These are phyloP conservation scores for Saprolegnia diclina DNA, from an alignment of 352 stramenopile species.

Conservation along the genomic window DNA sequence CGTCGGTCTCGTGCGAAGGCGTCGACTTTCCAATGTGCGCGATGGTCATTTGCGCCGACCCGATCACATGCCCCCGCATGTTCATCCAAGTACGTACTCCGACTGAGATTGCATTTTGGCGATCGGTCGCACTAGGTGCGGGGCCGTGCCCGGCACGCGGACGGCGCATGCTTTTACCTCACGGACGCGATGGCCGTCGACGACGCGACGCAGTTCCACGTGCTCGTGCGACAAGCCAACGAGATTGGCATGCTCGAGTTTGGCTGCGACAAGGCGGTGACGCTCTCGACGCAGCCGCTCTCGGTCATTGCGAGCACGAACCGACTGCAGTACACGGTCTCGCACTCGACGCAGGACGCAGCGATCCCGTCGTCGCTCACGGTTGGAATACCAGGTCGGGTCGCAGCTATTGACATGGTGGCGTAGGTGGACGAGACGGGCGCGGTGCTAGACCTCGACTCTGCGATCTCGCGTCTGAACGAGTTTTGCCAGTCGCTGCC, in stretches of 20 bases:
- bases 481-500: slow-evolving; percentile 75
- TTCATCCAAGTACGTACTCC: slow-evolving; percentile 42
- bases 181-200: slow-evolving; percentile 44
- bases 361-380: slow-evolving; percentile 29
- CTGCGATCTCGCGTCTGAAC: slow-evolving; percentile 63
- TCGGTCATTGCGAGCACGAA: slow-evolving; percentile 26
- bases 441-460: slow-evolving; percentile 66
- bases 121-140: too few species aligned
- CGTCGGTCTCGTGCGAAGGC: slow-evolving; percentile 67
- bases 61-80: slow-evolving; percentile 47
- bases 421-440: slow-evolving; percentile 45
- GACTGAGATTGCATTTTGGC: too few species aligned
- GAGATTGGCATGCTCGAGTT: slow-evolving; percentile 65
- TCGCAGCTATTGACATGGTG: too few species aligned
- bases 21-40: slow-evolving; percentile 74
- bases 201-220: slow-evolving; percentile 44
- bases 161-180: slow-evolving; percentile 73
- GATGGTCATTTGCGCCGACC: slow-evolving; percentile 58
- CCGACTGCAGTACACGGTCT: slow-evolving; percentile 1
- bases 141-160: slow-evolving; percentile 63
- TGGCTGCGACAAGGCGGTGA: slow-evolving; percentile 52
- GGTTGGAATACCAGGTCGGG: too few species aligned
- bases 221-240: slow-evolving; percentile 40
- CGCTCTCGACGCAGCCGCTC: slow-evolving; percentile 50
- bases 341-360: neutral